Evolutionary conservation across 192 early-diverging fungal species (phyloP).

Genomic region (Dissophora globulifera): DNA sequence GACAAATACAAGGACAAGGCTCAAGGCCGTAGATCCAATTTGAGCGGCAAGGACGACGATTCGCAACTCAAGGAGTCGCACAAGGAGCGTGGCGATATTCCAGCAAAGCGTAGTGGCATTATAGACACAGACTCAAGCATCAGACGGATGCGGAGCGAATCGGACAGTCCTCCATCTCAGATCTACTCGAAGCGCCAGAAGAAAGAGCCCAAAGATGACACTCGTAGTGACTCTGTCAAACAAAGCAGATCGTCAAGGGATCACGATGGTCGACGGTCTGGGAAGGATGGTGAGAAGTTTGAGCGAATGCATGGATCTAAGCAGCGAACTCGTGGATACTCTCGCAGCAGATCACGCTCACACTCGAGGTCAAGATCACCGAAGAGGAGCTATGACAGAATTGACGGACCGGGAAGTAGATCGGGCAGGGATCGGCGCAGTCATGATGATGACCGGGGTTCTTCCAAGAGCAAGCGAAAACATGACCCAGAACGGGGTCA

Average conservation of each 20-base stretch:
- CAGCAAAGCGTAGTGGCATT: background rate
- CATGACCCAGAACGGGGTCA: background rate
- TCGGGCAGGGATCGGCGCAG: background rate
- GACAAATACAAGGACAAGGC: background rate
- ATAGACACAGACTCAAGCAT: background rate
- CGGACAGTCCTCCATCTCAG: background rate
- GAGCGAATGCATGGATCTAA: background rate
- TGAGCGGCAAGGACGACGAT: background rate
- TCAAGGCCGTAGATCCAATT: background rate
- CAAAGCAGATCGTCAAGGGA: background rate
- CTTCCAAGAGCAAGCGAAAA: conserved; percentile 3
- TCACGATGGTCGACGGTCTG: background rate
- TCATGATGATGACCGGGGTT: background rate
- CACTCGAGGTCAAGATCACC: conserved; percentile 5
- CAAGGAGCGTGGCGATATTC: background rate
- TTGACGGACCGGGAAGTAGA: background rate
- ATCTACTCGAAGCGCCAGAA: background rate
- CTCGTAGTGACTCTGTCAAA: background rate
- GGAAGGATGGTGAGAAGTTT: background rate
- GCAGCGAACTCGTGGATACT: background rate
- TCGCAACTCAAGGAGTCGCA: background rate
- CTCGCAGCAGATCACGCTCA: conserved; percentile 5
- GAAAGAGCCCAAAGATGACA: conserved; percentile 1
- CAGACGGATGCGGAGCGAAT: background rate
- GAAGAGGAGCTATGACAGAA: background rate